Base-by-base conservation (phyloP, 179 eudicot genomes). In the Spinacia oleracea region DNA sequence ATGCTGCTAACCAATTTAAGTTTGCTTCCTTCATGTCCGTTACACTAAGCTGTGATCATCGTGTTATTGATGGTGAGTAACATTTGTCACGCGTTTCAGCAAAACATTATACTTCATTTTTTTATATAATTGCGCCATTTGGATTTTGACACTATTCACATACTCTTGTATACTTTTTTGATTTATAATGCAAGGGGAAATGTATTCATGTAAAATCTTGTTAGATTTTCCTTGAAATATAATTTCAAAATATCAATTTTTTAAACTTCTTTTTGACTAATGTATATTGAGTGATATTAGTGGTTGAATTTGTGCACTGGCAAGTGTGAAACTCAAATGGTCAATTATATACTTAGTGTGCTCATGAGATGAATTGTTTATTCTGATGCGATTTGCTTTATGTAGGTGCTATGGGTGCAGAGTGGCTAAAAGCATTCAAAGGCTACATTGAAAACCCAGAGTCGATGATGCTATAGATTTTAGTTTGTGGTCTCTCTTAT, bases 391-490 rank as follows among this genome's bases (percentile, higher is more conserved):
- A 35, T 51, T 77, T 43, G 11, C n/a, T 31, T 15, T 81, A 62
- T 80, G 79, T 77, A 95, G 98, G 98, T 87, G 98, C 98, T 42
- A 88, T 95, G 38, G 98, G 98, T 40, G 98, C 98, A 21, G 97
- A 93, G 81, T 95, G 98, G 98, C 88, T 95, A 46, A 95, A 95
- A 85, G 97, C 95, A 63, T 95, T 93, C 76, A 95, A 93, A 86
- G 97, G 97, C 71, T 95, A 89, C 80, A 89, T 95, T 21, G 97
- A 95, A 86, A 95, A 90, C 81, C 98, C 98, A 15, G 97, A 93
- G 83, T 83, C 95, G 1, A 95, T 95, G 98, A 75, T 95, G 90
- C 97, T 95, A 23, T 95, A 83, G 84, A 70, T 42, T 53, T 40
- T 70, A 69, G 53, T 70, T 70, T 15, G 35, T 46, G 58, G 20